A percentile compares a stretch with the other conserved stretches of the same genome.
Evolutionary conservation across 257 asterid species (phyloP).

Genomic region (Ilex asprella): DNA sequence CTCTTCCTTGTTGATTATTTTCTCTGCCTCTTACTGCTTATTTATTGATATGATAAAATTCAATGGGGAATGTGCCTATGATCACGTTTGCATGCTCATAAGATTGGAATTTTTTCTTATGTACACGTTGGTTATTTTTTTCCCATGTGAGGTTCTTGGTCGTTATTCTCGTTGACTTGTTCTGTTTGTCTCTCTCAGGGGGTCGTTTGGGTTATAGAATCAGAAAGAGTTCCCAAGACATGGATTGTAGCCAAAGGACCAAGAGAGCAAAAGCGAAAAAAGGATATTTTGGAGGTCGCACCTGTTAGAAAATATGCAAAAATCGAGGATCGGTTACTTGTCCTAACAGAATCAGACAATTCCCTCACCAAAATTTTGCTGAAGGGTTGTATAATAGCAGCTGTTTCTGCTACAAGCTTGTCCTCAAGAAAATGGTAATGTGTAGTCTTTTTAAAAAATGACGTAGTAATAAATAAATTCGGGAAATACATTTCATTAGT

Average conservation of each 20-base stretch:
- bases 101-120: not conserved
- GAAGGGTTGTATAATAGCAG: constrained; percentile 58
- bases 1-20: too few species aligned
- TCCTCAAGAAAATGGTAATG: constrained; percentile 76
- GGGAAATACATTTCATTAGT: too few species aligned
- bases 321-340: constrained; percentile 50
- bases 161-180: not conserved
- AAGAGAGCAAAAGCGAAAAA: constrained; percentile 55
- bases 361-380: constrained; percentile 55
- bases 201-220: constrained; percentile 64
- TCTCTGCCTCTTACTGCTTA: too few species aligned
- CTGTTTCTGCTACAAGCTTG: constrained; percentile 79
- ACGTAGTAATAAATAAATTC: too few species aligned
- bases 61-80: too few species aligned
- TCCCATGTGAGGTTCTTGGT: constrained; percentile 4
- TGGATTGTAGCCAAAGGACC: constrained; percentile 37
- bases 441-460: not conserved
- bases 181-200: constrained; percentile 41
- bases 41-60: too few species aligned
- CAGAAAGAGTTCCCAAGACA: constrained; percentile 56
- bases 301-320: constrained; percentile 63
- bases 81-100: too few species aligned
- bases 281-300: constrained; percentile 60
- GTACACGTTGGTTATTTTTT: constrained; percentile 1
- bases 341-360: constrained; percentile 60